Percentiles rank a stretch among this genome's conserved stretches.
These are phyloP conservation scores for Pittosporum tobira DNA, from an alignment of 129 eudicot species.

Conservation along the genomic window DNA sequence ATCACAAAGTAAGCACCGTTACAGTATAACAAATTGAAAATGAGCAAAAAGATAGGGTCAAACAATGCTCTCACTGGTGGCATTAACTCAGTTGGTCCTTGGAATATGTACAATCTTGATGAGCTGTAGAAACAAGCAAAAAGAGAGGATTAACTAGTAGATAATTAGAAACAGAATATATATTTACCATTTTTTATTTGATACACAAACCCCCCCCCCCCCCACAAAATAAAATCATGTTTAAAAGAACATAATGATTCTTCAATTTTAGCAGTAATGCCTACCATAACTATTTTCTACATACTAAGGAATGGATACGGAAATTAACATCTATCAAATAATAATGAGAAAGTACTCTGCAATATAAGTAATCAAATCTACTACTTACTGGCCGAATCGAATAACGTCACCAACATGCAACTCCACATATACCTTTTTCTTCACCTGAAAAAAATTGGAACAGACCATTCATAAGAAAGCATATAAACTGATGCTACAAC, in stretches of 20 bases:
- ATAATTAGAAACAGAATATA: not conserved
- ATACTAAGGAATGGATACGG: not conserved
- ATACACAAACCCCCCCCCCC: too few relatives aligned
- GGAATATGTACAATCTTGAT: slow-evolving; percentile 81
- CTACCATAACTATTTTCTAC: not conserved
- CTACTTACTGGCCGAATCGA: slow-evolving; percentile 92
- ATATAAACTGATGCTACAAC: not conserved
- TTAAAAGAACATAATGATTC: not conserved
- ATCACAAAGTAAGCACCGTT: not conserved
- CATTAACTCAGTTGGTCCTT: slow-evolving; percentile 93
- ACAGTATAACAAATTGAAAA: not conserved
- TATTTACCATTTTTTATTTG: too few relatives aligned
- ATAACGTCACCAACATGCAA: slow-evolving; percentile 95
- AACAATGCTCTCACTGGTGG: slow-evolving; percentile 54
- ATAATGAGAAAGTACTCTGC: not conserved
- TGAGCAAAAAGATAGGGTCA: not conserved
- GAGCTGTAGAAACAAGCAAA: slow-evolving; percentile 40
- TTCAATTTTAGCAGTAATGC: not conserved
- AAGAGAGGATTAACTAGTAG: slow-evolving; percentile 5
- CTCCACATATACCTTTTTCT: slow-evolving; percentile 58
- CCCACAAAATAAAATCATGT: too few relatives aligned
- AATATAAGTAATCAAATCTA: not conserved
- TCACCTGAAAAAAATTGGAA: slow-evolving; percentile 46
- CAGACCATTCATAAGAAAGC: not conserved
- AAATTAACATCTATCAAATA: not conserved